Evolutionary conservation across 2,329 filamentous ascomycete genomes (phyloP).

Genomic region (Neonectria ditissima): DNA sequence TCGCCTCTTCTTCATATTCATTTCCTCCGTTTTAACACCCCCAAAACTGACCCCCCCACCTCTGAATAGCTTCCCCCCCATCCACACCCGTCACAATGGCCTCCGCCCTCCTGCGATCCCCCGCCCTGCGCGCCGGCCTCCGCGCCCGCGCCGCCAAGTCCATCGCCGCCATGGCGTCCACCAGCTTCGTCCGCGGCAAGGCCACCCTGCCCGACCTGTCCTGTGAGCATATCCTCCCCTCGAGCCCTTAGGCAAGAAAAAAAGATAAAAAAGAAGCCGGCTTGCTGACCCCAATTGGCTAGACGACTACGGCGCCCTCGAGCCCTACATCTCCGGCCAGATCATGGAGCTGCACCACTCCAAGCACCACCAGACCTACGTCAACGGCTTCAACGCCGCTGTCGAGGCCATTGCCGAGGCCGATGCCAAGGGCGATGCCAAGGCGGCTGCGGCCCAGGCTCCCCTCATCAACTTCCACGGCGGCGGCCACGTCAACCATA

Average conservation of each 20-base stretch:
- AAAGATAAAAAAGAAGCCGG: too few relatives aligned
- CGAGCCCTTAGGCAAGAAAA: too few relatives aligned
- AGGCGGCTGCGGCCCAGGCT: constrained; percentile 62
- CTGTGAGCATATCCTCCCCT: constrained; percentile 54
- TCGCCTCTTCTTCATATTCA: neutral
- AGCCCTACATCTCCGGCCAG: constrained; percentile 83
- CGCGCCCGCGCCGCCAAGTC: constrained; percentile 74
- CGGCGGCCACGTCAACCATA: constrained; percentile 88
- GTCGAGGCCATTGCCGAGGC: constrained; percentile 77
- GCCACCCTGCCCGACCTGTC: constrained; percentile 92
- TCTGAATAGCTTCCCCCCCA: constrained; percentile 27
- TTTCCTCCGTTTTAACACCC: too few relatives aligned
- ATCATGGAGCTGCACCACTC: constrained; percentile 98
- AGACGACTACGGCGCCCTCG: constrained; percentile 98
- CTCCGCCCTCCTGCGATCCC: constrained; percentile 78
- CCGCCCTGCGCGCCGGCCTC: constrained; percentile 76
- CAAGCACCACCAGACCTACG: constrained; percentile 95
- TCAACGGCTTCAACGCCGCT: constrained; percentile 87
- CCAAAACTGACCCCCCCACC: constrained; percentile 10
- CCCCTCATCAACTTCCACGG: constrained; percentile 81
- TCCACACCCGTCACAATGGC: constrained; percentile 72
- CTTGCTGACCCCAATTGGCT: constrained; percentile 12
- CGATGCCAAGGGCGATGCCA: constrained; percentile 69
- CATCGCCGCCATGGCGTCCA: constrained; percentile 74
- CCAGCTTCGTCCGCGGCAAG: constrained; percentile 86